phyloP scores from a whole-genome alignment of 441 rosid genomes.

The Erodium texanum region DNA sequence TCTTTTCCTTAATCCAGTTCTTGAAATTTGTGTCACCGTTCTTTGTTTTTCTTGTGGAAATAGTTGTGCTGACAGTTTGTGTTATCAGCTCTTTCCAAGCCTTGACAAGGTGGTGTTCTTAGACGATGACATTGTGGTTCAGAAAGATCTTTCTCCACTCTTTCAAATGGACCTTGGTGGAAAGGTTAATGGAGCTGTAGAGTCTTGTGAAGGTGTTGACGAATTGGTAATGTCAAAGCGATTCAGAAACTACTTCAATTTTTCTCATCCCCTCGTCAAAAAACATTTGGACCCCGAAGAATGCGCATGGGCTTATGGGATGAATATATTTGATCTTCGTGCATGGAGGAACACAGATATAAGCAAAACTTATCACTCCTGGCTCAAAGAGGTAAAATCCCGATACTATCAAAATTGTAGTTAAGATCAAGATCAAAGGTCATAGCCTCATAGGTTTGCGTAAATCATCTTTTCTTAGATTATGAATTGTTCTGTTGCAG shows the following conservation, averaged over 20 bases:
- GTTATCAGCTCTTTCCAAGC: constrained; percentile 78
- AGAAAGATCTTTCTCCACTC: constrained; percentile 78
- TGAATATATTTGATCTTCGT: constrained; percentile 83
- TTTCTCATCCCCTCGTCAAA: constrained; percentile 81
- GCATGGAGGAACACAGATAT: constrained; percentile 86
- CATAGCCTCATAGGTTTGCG: background rate
- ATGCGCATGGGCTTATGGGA: constrained; percentile 99
- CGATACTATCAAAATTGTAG: background rate
- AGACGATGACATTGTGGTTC: constrained; percentile 92
- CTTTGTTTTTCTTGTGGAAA: background rate
- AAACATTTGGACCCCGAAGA: constrained; percentile 74
- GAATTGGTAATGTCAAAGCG: constrained; percentile 96
- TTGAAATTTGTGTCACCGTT: too few species aligned
- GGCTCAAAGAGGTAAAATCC: constrained; percentile 77
- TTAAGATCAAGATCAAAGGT: too few species aligned
- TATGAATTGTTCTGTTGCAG: constrained; percentile 35
- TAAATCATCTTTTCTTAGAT: constrained; percentile 10
- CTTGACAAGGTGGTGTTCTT: constrained; percentile 90
- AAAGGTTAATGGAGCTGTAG: constrained; percentile 95
- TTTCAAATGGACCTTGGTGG: constrained; percentile 88
- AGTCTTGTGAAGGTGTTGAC: constrained; percentile 92
- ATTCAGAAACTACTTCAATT: constrained; percentile 90
- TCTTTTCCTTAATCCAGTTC: too few species aligned
- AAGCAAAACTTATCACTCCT: constrained; percentile 79
- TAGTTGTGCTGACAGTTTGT: constrained; percentile 16